Percentiles rank a stretch among this genome's conserved stretches.
phyloP scores from a whole-genome alignment of 2,329 filamentous ascomycete species.

The Colletotrichum sp. region DNA sequence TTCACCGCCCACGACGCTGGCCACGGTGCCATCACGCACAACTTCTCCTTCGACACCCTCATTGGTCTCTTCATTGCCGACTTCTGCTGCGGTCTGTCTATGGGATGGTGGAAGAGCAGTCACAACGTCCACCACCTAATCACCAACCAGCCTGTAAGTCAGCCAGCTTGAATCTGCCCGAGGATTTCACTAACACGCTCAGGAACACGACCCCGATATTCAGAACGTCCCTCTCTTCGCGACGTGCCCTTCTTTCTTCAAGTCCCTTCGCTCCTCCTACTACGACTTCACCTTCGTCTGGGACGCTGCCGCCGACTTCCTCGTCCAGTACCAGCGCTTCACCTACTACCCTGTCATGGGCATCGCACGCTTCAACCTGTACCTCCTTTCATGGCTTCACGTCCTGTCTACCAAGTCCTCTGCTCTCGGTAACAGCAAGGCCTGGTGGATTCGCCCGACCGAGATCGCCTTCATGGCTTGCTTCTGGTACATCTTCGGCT shows the following conservation, averaged over 20 bases:
- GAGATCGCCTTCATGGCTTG: conserved; percentile 67
- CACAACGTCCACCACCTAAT: conserved; percentile 73
- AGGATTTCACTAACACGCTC: conserved; percentile 10
- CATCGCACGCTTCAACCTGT: conserved; percentile 75
- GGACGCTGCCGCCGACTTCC: conserved; percentile 63
- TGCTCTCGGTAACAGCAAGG: conserved; percentile 58
- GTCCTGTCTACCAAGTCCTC: conserved; percentile 61
- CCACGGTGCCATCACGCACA: conserved; percentile 65
- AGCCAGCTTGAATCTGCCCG: not conserved
- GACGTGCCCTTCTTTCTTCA: conserved; percentile 69
- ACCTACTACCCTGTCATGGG: conserved; percentile 73
- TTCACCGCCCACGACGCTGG: conserved; percentile 71
- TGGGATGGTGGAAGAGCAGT: conserved; percentile 73
- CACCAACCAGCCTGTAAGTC: conserved; percentile 62
- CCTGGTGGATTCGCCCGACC: conserved; percentile 71
- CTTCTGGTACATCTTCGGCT: conserved; percentile 74
- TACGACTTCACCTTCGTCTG: conserved; percentile 70
- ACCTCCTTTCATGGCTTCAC: conserved; percentile 70
- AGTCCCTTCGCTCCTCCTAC: conserved; percentile 66
- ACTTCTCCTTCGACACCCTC: conserved; percentile 61
- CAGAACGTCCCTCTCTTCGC: conserved; percentile 75
- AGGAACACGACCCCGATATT: conserved; percentile 63
- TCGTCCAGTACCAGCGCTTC: conserved; percentile 67
- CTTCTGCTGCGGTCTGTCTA: conserved; percentile 68
- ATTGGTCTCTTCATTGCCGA: conserved; percentile 69